A percentile compares a stretch with the other conserved stretches of the same genome.
These are phyloP conservation scores for Ganoderma lingzhi DNA, from an alignment of 1,284 basidiomycete genomes.

Conservation along the genomic window DNA sequence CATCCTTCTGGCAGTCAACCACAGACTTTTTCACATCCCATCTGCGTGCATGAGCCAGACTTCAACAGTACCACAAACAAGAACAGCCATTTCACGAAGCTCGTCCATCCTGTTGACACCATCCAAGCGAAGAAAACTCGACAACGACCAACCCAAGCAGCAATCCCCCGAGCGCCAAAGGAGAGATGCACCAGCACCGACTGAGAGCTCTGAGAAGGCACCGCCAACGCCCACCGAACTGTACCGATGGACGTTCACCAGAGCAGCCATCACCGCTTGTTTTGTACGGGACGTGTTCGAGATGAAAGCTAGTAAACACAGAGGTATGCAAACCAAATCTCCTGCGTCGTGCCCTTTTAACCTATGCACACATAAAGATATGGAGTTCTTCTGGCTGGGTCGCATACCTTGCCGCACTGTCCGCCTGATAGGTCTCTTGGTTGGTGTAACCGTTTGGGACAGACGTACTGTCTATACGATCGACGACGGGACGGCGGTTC, in stretches of 20 bases:
- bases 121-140: slow-evolving; percentile 22
- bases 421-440: slow-evolving; percentile 65
- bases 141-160: background rate
- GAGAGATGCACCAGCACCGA: background rate
- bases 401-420: slow-evolving; percentile 74
- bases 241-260: slow-evolving; percentile 70
- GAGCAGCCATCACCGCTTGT: slow-evolving; percentile 66
- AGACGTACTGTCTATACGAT: slow-evolving; percentile 69
- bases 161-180: background rate
- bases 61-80: slow-evolving; percentile 17
- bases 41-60: slow-evolving; percentile 26
- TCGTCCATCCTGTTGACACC: slow-evolving; percentile 28
- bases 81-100: slow-evolving; percentile 16
- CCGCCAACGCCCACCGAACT: slow-evolving; percentile 31
- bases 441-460: slow-evolving; percentile 68
- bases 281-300: slow-evolving; percentile 65
- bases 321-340: slow-evolving; percentile 43
- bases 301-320: slow-evolving; percentile 54
- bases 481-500: slow-evolving; percentile 75
- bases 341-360: background rate
- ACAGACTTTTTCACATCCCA: background rate
- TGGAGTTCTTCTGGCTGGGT: slow-evolving; percentile 75
- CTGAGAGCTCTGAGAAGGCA: background rate
- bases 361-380: slow-evolving; percentile 24
- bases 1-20: background rate